These are phyloP conservation scores for Sabuloglossum arenarium DNA, from an alignment of 495 filamentous ascomycete species.

Conservation along the genomic window DNA sequence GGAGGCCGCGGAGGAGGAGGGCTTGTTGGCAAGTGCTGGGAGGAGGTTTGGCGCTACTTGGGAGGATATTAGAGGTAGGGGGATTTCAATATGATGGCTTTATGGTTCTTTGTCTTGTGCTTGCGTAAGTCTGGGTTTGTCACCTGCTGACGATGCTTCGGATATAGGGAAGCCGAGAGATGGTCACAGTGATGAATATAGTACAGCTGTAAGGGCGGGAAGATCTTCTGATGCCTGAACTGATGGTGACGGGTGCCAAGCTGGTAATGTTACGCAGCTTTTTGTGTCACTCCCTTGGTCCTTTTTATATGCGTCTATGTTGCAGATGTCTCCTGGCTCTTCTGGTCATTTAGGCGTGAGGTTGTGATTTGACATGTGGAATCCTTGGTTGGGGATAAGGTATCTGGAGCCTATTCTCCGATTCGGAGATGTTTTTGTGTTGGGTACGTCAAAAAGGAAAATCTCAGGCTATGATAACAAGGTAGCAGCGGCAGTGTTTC, in stretches of 20 bases:
- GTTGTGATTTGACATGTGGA: background rate
- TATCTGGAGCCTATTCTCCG: background rate
- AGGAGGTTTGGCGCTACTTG: constrained; percentile 65
- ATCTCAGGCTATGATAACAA: background rate
- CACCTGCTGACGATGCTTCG: background rate
- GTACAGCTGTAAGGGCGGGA: background rate
- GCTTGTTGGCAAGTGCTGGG: constrained; percentile 61
- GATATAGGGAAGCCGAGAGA: background rate
- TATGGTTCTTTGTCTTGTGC: background rate
- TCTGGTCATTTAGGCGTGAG: background rate
- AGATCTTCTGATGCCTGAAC: background rate
- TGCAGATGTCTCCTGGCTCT: background rate
- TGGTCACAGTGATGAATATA: background rate
- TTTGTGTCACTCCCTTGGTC: background rate
- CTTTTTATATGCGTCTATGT: background rate
- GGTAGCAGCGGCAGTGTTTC: background rate
- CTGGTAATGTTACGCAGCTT: background rate
- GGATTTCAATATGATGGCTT: background rate
- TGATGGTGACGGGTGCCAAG: background rate
- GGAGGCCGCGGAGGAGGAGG: constrained; percentile 90
- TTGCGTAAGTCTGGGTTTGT: too few relatives aligned
- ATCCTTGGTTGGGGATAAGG: background rate
- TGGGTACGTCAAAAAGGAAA: background rate
- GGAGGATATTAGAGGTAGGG: constrained; percentile 55
- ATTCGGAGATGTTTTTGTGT: background rate